Evolutionary conservation across 345 rosid genomes (phyloP), one percentile per base, ranked within the genome.

Genomic region (Citrus sp.): DNA sequence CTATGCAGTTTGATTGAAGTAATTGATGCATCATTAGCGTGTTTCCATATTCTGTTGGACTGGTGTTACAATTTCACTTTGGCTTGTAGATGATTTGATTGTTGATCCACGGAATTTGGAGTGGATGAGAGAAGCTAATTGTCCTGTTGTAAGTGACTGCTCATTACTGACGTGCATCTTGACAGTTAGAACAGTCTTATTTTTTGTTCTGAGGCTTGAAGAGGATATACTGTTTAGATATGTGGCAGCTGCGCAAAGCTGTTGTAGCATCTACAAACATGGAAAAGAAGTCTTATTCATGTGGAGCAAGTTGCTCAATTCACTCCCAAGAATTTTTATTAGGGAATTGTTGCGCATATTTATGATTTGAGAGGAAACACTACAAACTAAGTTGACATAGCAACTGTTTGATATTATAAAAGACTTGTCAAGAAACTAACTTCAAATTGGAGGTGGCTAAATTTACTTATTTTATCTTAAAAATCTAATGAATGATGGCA

Each of bases 41-140:
- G 28, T 79, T 66, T 72, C 32, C 69, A 34, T 60, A 22, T 74
- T 72, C 42, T 25, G 67, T 59, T 74, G 77, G 66, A 75, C 63
- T 85, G 75, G 82, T 68, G 14, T 49, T 66, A 77, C 61, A 13
- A 69, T 77, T 85, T 21, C 61, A 19, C 56, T 87, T 80, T 79
- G 72, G 25, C 74, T 79, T 83, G 80, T 83, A 93, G 98, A 91
- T 89, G 99, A 95, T 88, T 85, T 93, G 87, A 88, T 93, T 78
- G 97, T 93, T 35, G 99, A 95, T 85, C 98, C 99, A 54, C 90
- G 98, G 66, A 94, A 94, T 80, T 85, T 96, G 7, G 99, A 96
- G 83, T 94, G 98, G 99, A 82, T 96, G 88, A 90, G 99, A 82
- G 97, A 96, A 85, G 91, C 97, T 28, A 91, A 89, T 82, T 96